Evolutionary conservation across 2,329 filamentous ascomycete species (phyloP).

Genomic region (Macrophomina tecta): DNA sequence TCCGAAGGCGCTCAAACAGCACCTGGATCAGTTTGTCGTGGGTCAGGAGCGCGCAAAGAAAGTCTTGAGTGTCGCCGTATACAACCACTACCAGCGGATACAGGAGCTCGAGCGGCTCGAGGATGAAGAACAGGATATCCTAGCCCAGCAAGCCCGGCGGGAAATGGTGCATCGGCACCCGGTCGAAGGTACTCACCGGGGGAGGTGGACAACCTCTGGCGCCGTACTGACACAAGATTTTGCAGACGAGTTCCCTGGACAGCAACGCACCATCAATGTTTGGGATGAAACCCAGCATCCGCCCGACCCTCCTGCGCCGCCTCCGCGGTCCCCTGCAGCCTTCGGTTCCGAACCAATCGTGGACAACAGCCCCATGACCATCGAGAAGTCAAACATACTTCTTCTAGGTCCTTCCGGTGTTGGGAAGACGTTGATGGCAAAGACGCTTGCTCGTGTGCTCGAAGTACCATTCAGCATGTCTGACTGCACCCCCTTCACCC

Average conservation of each 20-base stretch:
- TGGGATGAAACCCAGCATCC: constrained; percentile 31
- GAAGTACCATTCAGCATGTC: constrained; percentile 95
- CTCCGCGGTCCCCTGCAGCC: constrained; percentile 34
- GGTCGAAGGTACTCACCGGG: constrained; percentile 68
- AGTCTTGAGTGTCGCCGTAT: constrained; percentile 88
- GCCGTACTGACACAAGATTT: constrained; percentile 25
- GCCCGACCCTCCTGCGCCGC: constrained; percentile 32
- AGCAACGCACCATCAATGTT: constrained; percentile 59
- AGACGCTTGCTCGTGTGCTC: constrained; percentile 88
- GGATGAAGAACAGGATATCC: constrained; percentile 76
- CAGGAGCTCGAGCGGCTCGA: constrained; percentile 76
- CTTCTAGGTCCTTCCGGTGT: constrained; percentile 92
- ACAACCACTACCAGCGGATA: constrained; percentile 94
- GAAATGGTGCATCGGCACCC: constrained; percentile 75
- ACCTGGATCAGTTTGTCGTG: constrained; percentile 94
- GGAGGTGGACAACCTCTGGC: neutral
- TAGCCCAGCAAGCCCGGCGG: constrained; percentile 73
- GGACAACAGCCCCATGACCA: constrained; percentile 68
- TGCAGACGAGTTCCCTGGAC: constrained; percentile 67
- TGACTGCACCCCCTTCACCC: constrained; percentile 94
- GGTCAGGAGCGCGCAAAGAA: constrained; percentile 96
- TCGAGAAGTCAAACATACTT: constrained; percentile 95
- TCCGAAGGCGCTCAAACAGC: constrained; percentile 76
- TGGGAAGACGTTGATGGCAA: constrained; percentile 94
- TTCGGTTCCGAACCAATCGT: constrained; percentile 52